These are phyloP conservation scores for Laburnicola sp. DNA, from an alignment of 2,329 filamentous ascomycete species.

Conservation along the genomic window DNA sequence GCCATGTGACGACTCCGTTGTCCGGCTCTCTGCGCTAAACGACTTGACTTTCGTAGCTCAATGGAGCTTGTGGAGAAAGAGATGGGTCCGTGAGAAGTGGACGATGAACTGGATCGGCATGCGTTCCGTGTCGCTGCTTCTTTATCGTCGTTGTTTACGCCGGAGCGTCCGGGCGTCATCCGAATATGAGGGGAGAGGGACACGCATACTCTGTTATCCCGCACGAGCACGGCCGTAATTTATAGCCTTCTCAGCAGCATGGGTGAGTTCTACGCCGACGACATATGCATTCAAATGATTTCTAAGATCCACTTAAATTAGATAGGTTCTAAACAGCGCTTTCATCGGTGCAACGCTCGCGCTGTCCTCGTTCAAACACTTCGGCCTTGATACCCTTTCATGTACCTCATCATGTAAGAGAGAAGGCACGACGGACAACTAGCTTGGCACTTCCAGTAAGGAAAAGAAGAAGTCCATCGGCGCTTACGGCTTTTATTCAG, in stretches of 20 bases:
- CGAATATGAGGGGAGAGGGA: neutral
- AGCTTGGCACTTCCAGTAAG: too few relatives aligned
- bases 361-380: slow-evolving; percentile 3
- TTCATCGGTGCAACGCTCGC: neutral
- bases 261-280: neutral
- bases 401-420: too few relatives aligned
- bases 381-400: slow-evolving; percentile 4
- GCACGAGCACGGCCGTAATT: neutral
- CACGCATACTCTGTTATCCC: neutral
- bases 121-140: too few relatives aligned
- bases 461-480: too few relatives aligned
- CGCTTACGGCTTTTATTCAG: too few relatives aligned
- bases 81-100: too few relatives aligned
- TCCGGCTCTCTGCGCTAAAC: neutral
- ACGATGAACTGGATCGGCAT: neutral
- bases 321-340: too few relatives aligned
- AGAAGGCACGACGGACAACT: too few relatives aligned
- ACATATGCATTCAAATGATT: neutral
- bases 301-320: too few relatives aligned
- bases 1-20: slow-evolving; percentile 1
- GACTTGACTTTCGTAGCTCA: neutral
- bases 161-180: too few relatives aligned
- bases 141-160: neutral
- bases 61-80: slow-evolving; percentile 3
- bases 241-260: slow-evolving; percentile 1